phyloP scores from a whole-genome alignment of 768 basidiomycete genomes.

The Dendrothele bispora region DNA sequence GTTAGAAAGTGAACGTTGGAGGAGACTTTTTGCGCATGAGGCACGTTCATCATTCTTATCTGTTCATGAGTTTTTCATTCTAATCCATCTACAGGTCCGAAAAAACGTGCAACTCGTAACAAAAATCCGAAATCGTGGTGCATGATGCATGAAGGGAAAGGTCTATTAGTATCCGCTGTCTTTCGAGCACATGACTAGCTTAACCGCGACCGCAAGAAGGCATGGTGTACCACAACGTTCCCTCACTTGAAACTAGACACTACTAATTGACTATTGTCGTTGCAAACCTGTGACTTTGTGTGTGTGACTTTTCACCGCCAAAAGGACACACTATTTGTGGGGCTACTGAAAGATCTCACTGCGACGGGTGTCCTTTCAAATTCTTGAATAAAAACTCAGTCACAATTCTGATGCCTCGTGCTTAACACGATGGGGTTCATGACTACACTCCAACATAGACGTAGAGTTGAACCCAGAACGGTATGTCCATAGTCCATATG shows the following conservation, averaged over 20 bases:
- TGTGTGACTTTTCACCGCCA: background rate
- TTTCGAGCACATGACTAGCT: background rate
- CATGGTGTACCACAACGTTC: background rate
- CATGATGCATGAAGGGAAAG: too few relatives aligned
- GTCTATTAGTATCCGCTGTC: conserved; percentile 3
- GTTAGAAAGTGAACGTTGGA: conserved; percentile 75
- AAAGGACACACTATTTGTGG: too few relatives aligned
- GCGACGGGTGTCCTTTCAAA: too few relatives aligned
- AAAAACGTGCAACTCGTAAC: conserved; percentile 80
- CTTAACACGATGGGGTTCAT: conserved; percentile 18
- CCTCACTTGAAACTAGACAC: background rate
- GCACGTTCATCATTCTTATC: conserved; percentile 37
- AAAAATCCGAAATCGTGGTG: conserved; percentile 75
- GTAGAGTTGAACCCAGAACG: too few relatives aligned
- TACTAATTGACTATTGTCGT: background rate
- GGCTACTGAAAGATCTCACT: too few relatives aligned
- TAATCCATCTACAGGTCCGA: conserved; percentile 58
- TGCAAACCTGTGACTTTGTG: too few relatives aligned
- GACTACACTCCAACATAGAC: too few relatives aligned
- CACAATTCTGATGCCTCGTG: conserved; percentile 19
- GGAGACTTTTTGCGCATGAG: conserved; percentile 77
- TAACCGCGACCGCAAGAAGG: background rate
- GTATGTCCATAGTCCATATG: too few relatives aligned
- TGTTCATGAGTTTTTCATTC: conserved; percentile 12
- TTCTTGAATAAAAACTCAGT: too few relatives aligned